phyloP scores from a whole-genome alignment of 768 basidiomycete species.

The Boletus huronensis region DNA sequence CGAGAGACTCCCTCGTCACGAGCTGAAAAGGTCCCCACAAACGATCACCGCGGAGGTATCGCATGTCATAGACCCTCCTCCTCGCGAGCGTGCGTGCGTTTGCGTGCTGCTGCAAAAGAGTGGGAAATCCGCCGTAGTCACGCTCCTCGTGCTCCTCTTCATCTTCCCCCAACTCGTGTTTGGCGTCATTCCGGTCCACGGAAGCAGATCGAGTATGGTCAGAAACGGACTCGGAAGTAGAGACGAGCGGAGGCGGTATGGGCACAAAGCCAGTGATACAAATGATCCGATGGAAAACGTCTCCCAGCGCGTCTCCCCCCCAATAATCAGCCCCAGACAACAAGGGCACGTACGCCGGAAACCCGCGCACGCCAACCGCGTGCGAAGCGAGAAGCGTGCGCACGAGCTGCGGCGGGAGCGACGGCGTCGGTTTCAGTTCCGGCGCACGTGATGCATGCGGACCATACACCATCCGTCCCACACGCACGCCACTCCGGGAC shows the following conservation, averaged over 20 bases:
- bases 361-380: constrained; percentile 22
- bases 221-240: not conserved
- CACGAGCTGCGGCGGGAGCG: constrained; percentile 35
- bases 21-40: constrained; percentile 28
- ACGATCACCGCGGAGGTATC: constrained; percentile 26
- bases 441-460: constrained; percentile 11
- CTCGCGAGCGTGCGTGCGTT: constrained; percentile 28
- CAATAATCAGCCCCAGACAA: constrained; percentile 20
- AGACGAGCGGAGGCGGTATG: constrained; percentile 15
- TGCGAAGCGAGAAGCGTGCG: constrained; percentile 22
- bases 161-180: not conserved
- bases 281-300: constrained; percentile 41
- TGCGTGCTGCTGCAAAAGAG: constrained; percentile 11
- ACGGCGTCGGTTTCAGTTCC: constrained; percentile 5
- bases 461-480: constrained; percentile 17
- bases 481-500: constrained; percentile 24
- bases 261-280: constrained; percentile 44
- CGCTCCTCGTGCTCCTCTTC: not conserved
- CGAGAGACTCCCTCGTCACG: constrained; percentile 13
- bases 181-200: not conserved
- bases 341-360: constrained; percentile 8
- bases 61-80: constrained; percentile 32
- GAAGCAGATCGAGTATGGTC: not conserved
- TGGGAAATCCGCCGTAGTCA: constrained; percentile 6
- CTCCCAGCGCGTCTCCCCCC: constrained; percentile 30